Evolutionary conservation across 805 yeast genomes (phyloP), one percentile per base, ranked within the genome.

Genomic region (Myxozyma melibiosi): DNA sequence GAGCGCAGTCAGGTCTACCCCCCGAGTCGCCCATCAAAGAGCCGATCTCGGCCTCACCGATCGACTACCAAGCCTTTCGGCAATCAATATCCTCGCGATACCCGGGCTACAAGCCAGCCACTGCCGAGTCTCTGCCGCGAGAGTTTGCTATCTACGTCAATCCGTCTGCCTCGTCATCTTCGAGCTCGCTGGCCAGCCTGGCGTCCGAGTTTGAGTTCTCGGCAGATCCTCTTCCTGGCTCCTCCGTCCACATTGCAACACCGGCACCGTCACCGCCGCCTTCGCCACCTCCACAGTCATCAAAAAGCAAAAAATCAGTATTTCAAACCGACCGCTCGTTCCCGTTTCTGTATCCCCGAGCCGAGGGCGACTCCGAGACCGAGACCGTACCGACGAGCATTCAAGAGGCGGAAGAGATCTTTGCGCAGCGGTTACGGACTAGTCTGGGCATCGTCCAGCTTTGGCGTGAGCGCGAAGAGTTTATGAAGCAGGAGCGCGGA

Each of bases 261-360:
- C 96, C 96, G 0, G 87, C 86, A 1, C 94, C 96, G 2, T 88
- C 96, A 0, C 96, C 96, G 0, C 84, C 87, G 0, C 68, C 78
- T 16, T 76, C 82, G 1, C 86, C 88, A 50, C 72, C 16, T 41
- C 67, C 31, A 70, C 71, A 27, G 37, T 67, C 16, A 6, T 20
- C 53, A 13, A 60, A 47, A 28, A 40, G 33, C 35, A 62, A 68
- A 25, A 67, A 70, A 45, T 65, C 72, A 1, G 68, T 81, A 48
- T 84, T 80, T 60, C 90, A 85, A 70, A 79, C 87, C 0, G 84
- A 85, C 67, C 83, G 82, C 68, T 78, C 82, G 2, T 82, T 80
- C 71, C 92, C 94, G 0, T 78, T 84, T 53, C 73, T 86, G 2
- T 84, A 81, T 63, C 91, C 92, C 0, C 53, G 69, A 34, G 74